Conservation (phyloP, 148 eudicot genomes). For the Fagopyrum homotropicum region DNA sequence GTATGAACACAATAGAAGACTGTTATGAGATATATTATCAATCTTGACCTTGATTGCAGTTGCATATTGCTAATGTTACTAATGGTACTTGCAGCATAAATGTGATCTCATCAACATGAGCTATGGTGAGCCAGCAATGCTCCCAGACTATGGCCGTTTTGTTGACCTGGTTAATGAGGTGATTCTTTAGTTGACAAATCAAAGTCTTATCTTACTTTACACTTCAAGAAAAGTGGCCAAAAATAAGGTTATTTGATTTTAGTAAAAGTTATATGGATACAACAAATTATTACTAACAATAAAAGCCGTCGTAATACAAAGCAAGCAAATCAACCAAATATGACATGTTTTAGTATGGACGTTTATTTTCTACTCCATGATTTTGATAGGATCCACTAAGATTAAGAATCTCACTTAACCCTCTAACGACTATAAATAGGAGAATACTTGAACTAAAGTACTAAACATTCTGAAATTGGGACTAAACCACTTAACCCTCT, state of each 20-base stretch:
- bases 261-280: background rate
- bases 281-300: background rate
- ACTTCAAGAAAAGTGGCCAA: background rate
- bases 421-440: too few relatives aligned
- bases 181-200: background rate
- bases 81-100: slow-evolving; percentile 61
- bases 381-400: too few relatives aligned
- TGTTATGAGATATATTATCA: background rate
- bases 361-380: background rate
- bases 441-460: too few relatives aligned
- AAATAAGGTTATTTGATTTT: background rate
- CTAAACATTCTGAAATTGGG: too few relatives aligned
- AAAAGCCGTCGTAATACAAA: too few relatives aligned
- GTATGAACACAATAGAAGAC: background rate
- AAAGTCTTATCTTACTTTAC: background rate
- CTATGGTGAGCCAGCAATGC: slow-evolving; percentile 83
- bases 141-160: slow-evolving; percentile 98
- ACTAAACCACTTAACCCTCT: too few relatives aligned
- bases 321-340: too few relatives aligned
- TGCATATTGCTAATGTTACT: slow-evolving; percentile 3
- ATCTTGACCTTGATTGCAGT: background rate
- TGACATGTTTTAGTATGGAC: background rate
- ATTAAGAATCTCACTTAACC: too few relatives aligned
- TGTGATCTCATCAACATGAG: slow-evolving; percentile 99
- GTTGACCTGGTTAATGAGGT: slow-evolving; percentile 96